phyloP scores from a whole-genome alignment of 202 grass and related monocot species.

The Carex arenaria region DNA sequence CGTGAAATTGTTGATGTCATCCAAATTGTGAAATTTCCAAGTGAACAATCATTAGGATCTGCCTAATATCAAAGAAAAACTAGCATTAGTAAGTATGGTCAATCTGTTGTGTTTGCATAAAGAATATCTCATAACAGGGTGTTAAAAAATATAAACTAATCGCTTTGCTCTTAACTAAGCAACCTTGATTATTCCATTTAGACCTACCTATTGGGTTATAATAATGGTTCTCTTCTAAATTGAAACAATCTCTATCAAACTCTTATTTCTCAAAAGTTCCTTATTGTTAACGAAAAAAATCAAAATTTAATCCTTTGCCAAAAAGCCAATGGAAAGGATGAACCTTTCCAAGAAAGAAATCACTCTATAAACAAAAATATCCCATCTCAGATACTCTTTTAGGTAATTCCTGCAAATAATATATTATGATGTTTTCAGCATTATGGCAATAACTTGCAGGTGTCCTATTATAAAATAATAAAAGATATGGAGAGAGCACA shows the following conservation, averaged over 20 bases:
- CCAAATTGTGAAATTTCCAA: slow-evolving; percentile 54
- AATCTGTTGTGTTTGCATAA: not conserved
- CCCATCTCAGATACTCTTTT: not conserved
- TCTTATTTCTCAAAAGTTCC: not conserved
- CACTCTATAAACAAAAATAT: not conserved
- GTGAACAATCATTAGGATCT: slow-evolving; percentile 41
- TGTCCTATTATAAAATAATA: not conserved
- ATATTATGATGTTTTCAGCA: not conserved
- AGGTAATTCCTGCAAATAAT: not conserved
- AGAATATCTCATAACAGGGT: not conserved
- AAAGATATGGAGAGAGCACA: not conserved
- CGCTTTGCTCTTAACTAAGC: not conserved
- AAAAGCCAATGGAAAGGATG: not conserved
- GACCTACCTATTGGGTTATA: not conserved
- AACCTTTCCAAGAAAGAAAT: not conserved
- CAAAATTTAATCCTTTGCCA: not conserved
- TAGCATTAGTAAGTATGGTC: not conserved
- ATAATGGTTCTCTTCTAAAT: not conserved
- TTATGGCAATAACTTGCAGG: not conserved
- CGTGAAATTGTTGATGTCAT: slow-evolving; percentile 59
- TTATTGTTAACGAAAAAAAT: not conserved
- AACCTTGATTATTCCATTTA: slow-evolving; percentile 3
- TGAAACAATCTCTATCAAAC: not conserved
- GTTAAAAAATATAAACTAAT: not conserved
- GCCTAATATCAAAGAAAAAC: slow-evolving; percentile 39